Evolutionary conservation across 2,329 filamentous ascomycete genomes (phyloP).

Genomic region (Chalaropsis thielavioides): DNA sequence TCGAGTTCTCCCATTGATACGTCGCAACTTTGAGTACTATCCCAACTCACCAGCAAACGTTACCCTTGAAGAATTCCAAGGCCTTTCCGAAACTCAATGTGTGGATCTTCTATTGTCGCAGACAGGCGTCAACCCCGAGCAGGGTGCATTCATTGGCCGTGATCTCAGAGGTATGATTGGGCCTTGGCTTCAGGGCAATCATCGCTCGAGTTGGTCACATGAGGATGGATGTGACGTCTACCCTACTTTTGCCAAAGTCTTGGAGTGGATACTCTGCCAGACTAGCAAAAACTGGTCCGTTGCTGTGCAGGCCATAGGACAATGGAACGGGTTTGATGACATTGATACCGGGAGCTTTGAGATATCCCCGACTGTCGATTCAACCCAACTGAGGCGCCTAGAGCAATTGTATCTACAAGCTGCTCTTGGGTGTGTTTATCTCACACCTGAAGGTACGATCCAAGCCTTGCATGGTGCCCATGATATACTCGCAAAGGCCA

Average conservation of each 20-base stretch:
- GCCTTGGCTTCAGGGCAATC: conserved; percentile 49
- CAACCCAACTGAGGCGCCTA: conserved; percentile 44
- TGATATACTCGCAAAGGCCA: conserved; percentile 16
- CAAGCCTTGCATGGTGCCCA: conserved; percentile 34
- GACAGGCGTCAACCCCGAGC: conserved; percentile 32
- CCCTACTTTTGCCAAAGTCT: conserved; percentile 53
- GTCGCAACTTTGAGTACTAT: conserved; percentile 58
- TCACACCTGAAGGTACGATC: conserved; percentile 43
- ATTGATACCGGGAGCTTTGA: conserved; percentile 50
- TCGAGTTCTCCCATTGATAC: conserved; percentile 51
- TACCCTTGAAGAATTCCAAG: conserved; percentile 49
- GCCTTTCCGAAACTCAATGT: conserved; percentile 42
- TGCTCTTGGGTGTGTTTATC: conserved; percentile 52
- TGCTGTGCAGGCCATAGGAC: conserved; percentile 48
- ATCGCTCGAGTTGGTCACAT: conserved; percentile 19
- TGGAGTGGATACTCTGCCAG: conserved; percentile 50
- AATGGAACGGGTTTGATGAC: conserved; percentile 62
- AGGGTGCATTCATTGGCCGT: conserved; percentile 36
- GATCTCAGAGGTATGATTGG: conserved; percentile 55
- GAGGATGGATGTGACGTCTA: conserved; percentile 26
- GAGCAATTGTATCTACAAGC: conserved; percentile 52
- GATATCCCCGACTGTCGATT: conserved; percentile 39
- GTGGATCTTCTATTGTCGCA: conserved; percentile 47
- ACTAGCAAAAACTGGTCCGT: conserved; percentile 46
- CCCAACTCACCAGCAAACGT: conserved; percentile 33